Conservation (phyloP, 176 grass and related monocot genomes). For the Pharus latifolius region DNA sequence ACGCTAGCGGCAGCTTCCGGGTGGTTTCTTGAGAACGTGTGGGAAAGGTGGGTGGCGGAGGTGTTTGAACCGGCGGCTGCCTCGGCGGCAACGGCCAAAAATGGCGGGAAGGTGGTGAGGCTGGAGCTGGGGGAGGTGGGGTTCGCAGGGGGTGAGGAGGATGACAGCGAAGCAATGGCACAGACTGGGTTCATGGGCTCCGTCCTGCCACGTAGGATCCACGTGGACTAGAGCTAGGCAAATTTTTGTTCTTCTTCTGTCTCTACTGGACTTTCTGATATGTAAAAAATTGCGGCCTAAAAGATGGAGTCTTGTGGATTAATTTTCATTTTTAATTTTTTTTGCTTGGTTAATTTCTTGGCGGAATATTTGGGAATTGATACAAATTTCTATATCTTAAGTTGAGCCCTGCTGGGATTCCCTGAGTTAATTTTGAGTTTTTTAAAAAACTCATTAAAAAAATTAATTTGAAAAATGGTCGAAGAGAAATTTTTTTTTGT, state of each 20-base stretch:
- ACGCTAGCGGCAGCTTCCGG: conserved; percentile 29
- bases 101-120: conserved; percentile 42
- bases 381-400: too few species aligned
- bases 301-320: too few species aligned
- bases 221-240: conserved; percentile 36
- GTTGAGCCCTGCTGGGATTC: too few species aligned
- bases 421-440: too few species aligned
- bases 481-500: too few species aligned
- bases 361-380: too few species aligned
- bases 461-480: too few species aligned
- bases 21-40: conserved; percentile 34
- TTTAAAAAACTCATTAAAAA: too few species aligned
- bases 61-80: conserved; percentile 43
- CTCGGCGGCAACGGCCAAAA: conserved; percentile 27
- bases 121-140: conserved; percentile 24
- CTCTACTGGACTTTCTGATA: too few species aligned
- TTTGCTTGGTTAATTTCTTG: too few species aligned
- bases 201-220: conserved; percentile 54
- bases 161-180: background rate
- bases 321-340: too few species aligned
- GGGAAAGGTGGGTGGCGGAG: conserved; percentile 60
- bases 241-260: conserved; percentile 6
- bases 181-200: conserved; percentile 57
- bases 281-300: too few species aligned
- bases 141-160: conserved; percentile 11